phyloP scores from a whole-genome alignment of 2,329 filamentous ascomycete genomes.

The Aspergillus pseudoterreus region DNA sequence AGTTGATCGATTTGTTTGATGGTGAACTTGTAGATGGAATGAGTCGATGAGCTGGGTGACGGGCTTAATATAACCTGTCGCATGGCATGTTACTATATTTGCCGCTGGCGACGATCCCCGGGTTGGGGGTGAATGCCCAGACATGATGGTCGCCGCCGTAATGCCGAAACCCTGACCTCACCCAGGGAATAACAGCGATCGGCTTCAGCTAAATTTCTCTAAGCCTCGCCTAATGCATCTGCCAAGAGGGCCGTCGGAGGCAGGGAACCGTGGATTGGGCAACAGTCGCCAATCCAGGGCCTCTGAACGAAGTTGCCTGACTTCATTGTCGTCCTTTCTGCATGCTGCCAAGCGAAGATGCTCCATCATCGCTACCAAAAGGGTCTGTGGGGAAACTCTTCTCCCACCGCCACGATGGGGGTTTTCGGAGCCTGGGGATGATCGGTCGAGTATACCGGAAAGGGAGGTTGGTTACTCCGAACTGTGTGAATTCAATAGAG shows the following conservation, averaged over 20 bases:
- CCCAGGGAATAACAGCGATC: background rate
- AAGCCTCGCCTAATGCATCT: conserved; percentile 11
- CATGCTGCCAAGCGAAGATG: background rate
- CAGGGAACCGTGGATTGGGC: too few relatives aligned
- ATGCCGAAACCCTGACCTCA: background rate
- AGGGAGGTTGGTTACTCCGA: too few relatives aligned
- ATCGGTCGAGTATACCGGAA: background rate
- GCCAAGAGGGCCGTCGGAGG: background rate
- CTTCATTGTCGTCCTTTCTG: background rate
- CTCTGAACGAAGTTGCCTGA: conserved; percentile 7
- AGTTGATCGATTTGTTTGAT: background rate
- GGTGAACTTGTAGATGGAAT: background rate
- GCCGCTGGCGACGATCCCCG: background rate
- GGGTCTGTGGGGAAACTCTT: conserved; percentile 3
- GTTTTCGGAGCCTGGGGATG: conserved; percentile 3
- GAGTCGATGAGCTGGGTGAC: background rate
- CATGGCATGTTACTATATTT: background rate
- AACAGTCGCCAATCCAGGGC: background rate
- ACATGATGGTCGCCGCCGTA: background rate
- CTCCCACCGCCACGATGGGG: background rate
- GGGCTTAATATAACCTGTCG: background rate
- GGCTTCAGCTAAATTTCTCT: conserved; percentile 3
- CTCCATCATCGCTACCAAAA: conserved; percentile 6
- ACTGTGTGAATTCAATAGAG: too few relatives aligned
- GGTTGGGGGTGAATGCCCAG: background rate